These are phyloP conservation scores for Rugonectria rugulosa DNA, from an alignment of 2,329 filamentous ascomycete genomes.

Conservation along the genomic window DNA sequence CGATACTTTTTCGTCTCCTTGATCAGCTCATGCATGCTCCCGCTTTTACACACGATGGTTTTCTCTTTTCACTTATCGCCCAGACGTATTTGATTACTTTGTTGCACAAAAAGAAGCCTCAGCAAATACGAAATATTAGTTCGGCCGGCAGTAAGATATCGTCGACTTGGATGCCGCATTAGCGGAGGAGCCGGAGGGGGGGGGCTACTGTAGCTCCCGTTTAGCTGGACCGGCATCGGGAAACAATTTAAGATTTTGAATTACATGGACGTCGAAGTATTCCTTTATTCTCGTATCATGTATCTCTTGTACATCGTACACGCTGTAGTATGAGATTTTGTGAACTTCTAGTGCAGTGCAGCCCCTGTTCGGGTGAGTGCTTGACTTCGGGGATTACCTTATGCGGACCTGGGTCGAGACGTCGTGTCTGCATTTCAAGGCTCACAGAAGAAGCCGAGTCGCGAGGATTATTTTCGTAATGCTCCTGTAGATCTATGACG, in stretches of 20 bases:
- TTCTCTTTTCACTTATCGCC: not conserved
- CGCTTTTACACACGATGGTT: not conserved
- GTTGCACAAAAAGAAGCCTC: not conserved
- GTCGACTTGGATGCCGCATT: not conserved
- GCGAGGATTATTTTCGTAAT: not conserved
- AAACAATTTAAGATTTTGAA: not conserved
- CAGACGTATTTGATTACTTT: too few species aligned
- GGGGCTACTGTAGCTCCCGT: too few species aligned
- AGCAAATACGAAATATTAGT: not conserved
- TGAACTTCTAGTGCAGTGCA: not conserved
- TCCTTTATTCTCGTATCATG: too few species aligned
- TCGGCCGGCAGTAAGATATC: not conserved
- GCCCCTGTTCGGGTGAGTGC: not conserved
- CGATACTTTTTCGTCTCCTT: not conserved
- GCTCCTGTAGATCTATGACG: slow-evolving; percentile 1
- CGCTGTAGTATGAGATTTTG: not conserved
- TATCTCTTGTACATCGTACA: not conserved
- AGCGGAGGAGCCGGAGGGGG: not conserved
- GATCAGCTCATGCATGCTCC: not conserved
- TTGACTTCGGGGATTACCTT: slow-evolving; percentile 1
- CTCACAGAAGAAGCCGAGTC: too few species aligned
- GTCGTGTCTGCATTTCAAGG: too few species aligned
- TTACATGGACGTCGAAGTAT: too few species aligned
- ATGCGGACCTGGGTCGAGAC: not conserved
- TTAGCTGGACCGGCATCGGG: not conserved